Evolutionary conservation across 345 rosid genomes (phyloP), one percentile per base, ranked within the genome.

Genomic region (Combretum micranthum): DNA sequence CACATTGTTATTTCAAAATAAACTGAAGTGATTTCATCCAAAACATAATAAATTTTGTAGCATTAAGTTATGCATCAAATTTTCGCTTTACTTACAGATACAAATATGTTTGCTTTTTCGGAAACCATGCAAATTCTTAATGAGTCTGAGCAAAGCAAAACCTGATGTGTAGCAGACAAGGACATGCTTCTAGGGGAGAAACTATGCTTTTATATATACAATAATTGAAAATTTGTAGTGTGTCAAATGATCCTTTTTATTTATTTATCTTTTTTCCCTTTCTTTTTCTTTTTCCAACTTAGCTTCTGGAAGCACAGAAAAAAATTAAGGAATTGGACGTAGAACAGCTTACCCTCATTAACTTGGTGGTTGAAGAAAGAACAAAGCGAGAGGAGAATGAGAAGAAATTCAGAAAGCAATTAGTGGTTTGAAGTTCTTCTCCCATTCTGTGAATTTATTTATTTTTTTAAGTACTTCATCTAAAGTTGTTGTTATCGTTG

Each of bases 331-430:
- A 61, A 14, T 11, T 69, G 44, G 69, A 78, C 1, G 64, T 50
- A 42, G 76, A 68, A 12, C 66, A 54, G 20, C 15, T 1, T 0
- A 13, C 25, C 16, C 57, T 69, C 32, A 17, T 53, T 15, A 52
- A 57, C 15, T 44, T 69, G 23, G 19, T 76, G 13, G 69, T 48
- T 32, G 73, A 69, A 15, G 83, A 84, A 62, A 68, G 69, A 70
- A 49, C 2, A 15, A 50, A 50, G n/a, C 57, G 60, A 57, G 69
- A 70, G 13, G 50, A 44, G 13, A 32, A 21, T 25, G 84, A 75
- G 69, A 63, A 79, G 20, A 50, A 20, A 32, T 70, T 77, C 60
- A 72, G 59, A 57, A 59, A 57, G 55, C 54, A 51, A 59, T 42
- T 82, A 25, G 42, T 37, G 76, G 91, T 84, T 55, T 13, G 54